These are phyloP conservation scores for Stentor coeruleus DNA, from an alignment of 73 alveolate species.

Conservation along the genomic window DNA sequence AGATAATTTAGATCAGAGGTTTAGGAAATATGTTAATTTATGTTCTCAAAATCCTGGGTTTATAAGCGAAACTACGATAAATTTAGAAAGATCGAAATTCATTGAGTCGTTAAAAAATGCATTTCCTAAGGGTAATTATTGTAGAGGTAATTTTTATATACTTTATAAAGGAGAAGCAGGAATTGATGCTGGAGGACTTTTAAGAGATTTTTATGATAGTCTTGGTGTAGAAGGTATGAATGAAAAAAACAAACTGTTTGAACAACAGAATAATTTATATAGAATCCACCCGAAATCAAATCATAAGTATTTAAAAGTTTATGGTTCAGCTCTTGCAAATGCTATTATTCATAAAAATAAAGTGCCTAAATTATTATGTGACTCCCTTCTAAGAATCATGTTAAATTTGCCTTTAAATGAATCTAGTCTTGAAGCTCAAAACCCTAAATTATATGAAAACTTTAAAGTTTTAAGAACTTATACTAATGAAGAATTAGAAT, in stretches of 20 bases:
- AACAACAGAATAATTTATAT: neutral
- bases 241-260: neutral
- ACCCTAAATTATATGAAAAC: neutral
- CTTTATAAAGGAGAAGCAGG: neutral
- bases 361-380: neutral
- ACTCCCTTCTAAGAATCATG: neutral
- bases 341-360: neutral
- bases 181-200: neutral
- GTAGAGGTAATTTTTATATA: neutral
- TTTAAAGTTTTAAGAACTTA: neutral
- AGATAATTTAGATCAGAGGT: neutral
- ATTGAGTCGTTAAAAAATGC: neutral
- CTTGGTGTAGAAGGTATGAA: neutral
- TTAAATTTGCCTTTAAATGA: no score
- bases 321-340: neutral
- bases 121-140: neutral
- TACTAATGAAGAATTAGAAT: neutral
- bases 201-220: neutral
- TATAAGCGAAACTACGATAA: neutral
- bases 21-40: no score
- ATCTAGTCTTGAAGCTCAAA: neutral
- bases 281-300: neutral
- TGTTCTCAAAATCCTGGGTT: no score
- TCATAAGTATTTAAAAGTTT: neutral
- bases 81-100: neutral